phyloP scores from a whole-genome alignment of 306 rosid genomes.

The Lagenaria siceraria region DNA sequence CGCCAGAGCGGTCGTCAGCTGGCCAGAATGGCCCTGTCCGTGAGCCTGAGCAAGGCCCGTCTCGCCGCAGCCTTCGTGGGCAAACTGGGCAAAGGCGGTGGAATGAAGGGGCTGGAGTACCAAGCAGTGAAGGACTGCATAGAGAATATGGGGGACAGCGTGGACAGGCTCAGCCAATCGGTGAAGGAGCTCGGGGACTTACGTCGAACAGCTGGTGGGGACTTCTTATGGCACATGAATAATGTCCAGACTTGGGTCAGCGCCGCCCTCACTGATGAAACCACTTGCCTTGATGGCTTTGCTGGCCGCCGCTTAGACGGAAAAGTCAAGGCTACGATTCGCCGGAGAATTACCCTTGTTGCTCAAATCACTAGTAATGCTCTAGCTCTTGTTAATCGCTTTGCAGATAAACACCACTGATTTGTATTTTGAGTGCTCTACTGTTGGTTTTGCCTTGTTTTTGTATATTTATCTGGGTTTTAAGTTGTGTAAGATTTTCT shows the following conservation, averaged over 20 bases:
- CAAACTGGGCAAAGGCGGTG: slow-evolving; percentile 26
- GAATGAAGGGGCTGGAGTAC: slow-evolving; percentile 34
- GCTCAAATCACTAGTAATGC: slow-evolving; percentile 78
- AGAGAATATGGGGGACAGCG: slow-evolving; percentile 53
- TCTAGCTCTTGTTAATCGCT: slow-evolving; percentile 62
- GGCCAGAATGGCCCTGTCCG: slow-evolving; percentile 47
- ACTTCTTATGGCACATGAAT: slow-evolving; percentile 62
- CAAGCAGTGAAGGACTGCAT: slow-evolving; percentile 60
- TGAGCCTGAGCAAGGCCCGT: slow-evolving; percentile 42
- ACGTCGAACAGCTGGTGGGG: slow-evolving; percentile 29
- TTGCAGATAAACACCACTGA: slow-evolving; percentile 26
- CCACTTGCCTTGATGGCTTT: slow-evolving; percentile 71
- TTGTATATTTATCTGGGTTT: neutral
- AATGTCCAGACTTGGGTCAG: slow-evolving; percentile 88
- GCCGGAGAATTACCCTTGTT: slow-evolving; percentile 27
- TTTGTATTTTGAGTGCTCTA: neutral
- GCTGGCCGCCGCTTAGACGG: slow-evolving; percentile 29
- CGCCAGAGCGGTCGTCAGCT: slow-evolving; percentile 38
- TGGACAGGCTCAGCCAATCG: slow-evolving; percentile 47
- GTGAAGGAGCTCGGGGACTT: slow-evolving; percentile 37
- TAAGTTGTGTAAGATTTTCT: neutral
- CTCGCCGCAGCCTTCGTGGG: slow-evolving; percentile 32
- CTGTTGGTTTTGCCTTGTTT: neutral
- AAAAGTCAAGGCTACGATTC: slow-evolving; percentile 30
- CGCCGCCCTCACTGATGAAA: slow-evolving; percentile 62